These are phyloP conservation scores for Hypholoma sublateritium DNA, from an alignment of 768 basidiomycete genomes.

Conservation along the genomic window DNA sequence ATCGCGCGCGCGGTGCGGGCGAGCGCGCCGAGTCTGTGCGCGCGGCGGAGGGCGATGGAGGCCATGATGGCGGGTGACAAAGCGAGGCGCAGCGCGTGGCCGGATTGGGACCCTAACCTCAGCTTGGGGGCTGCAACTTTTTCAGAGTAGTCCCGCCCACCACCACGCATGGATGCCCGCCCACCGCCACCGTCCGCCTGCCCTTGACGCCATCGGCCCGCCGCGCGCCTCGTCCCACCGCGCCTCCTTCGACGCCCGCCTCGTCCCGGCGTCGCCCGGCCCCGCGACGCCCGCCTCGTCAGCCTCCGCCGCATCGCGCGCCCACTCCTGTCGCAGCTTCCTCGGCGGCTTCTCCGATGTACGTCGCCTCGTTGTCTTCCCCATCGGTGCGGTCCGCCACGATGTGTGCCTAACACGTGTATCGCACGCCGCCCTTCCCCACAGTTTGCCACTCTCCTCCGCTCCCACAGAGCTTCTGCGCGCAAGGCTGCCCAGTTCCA, in stretches of 20 bases:
- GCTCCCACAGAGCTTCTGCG: constrained; percentile 37
- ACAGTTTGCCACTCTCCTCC: constrained; percentile 41
- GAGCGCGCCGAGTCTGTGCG: background rate
- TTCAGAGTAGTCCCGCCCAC: background rate
- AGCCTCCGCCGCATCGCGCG: background rate
- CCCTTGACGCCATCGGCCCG: constrained; percentile 2
- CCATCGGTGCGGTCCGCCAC: constrained; percentile 4
- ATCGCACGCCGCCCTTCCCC: constrained; percentile 18
- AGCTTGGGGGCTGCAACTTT: constrained; percentile 2
- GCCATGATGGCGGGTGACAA: constrained; percentile 5
- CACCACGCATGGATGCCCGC: constrained; percentile 5
- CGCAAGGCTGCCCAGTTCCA: constrained; percentile 22
- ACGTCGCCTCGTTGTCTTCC: constrained; percentile 9
- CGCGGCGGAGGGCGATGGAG: constrained; percentile 2
- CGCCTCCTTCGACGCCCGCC: background rate
- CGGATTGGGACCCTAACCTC: constrained; percentile 14
- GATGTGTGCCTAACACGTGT: constrained; percentile 51
- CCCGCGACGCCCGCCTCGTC: background rate
- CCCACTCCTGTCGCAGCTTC: constrained; percentile 4
- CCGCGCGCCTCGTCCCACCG: background rate
- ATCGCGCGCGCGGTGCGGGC: background rate
- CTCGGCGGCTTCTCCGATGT: constrained; percentile 13
- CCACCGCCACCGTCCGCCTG: background rate
- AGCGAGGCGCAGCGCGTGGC: constrained; percentile 11
- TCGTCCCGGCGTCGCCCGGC: background rate